phyloP scores from a whole-genome alignment of 108 stramenopile genomes.

The Nitzschia inconspicua region DNA sequence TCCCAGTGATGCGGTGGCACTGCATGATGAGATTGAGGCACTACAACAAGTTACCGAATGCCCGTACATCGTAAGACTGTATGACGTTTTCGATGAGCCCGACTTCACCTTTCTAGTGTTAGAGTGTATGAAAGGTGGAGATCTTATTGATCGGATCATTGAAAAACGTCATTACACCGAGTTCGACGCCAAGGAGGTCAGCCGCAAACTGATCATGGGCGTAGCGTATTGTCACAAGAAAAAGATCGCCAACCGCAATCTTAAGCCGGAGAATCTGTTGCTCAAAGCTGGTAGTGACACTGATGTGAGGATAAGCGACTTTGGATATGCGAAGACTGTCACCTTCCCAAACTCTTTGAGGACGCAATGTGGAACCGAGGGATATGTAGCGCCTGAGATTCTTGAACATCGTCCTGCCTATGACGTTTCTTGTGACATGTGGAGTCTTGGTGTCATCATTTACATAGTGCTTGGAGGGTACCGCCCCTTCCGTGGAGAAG shows the following conservation, averaged over 20 bases:
- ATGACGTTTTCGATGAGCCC: constrained; percentile 70
- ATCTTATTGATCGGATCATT: constrained; percentile 90
- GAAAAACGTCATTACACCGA: constrained; percentile 74
- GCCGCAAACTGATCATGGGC: constrained; percentile 59
- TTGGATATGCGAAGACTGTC: constrained; percentile 90
- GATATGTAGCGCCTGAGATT: constrained; percentile 87
- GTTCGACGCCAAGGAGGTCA: constrained; percentile 59
- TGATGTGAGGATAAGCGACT: constrained; percentile 94
- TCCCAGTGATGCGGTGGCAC: constrained; percentile 50
- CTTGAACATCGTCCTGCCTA: constrained; percentile 59
- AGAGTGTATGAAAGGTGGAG: constrained; percentile 84
- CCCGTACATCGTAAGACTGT: constrained; percentile 63
- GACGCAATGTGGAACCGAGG: constrained; percentile 88
- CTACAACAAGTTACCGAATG: constrained; percentile 51
- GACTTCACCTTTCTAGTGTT: constrained; percentile 69
- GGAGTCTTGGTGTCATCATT: constrained; percentile 93
- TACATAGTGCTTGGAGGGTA: constrained; percentile 95
- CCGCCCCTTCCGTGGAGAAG: constrained; percentile 78
- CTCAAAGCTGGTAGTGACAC: constrained; percentile 85
- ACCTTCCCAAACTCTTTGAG: constrained; percentile 58
- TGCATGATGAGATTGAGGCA: constrained; percentile 66
- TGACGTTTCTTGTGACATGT: constrained; percentile 87
- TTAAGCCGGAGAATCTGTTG: constrained; percentile 86
- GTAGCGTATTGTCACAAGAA: constrained; percentile 79
- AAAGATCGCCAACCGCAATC: constrained; percentile 80